Base-by-base conservation (phyloP, 306 rosid genomes). In the Rosa rugosa region DNA sequence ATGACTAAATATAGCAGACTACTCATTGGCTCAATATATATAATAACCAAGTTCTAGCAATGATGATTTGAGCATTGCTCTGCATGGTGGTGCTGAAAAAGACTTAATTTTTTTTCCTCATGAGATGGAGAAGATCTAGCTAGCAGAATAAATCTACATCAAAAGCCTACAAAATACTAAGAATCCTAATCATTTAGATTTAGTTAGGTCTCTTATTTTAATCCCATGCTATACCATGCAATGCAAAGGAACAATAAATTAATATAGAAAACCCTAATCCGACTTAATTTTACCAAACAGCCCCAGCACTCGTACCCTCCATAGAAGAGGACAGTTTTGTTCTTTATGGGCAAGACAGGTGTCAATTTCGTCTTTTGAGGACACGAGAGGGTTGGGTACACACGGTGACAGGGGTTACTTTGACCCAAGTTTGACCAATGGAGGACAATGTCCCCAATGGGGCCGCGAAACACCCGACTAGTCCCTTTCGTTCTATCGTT, bases 401-500 rank as follows among this genome's bases (percentile, higher is more conserved):
- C 11, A 17, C 7, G 22, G 17, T 81, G 73, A 56, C 72, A 81
- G 38, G 9, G 68, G 75, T 18, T 71, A 44, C 73, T 77, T 84
- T 80, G 87, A 84, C 87, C 57, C 5, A 11, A 69, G 42, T 59
- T 77, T 80, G 79, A 80, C 79, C 68, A 36, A 36, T 38, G 8
- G 5, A 83, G 71, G 81, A 53, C 78, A 73, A 38, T 41, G 72
- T 54, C 72, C 79, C 51, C 18, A 14, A 44, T 40, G 76, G 67
- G 75, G 74, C 63, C 84, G 51, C 59, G 75, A 59, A 60, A 13
- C n/a, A 54, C 78, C 38, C 27, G 87, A 77, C n/a, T 11, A 1
- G 87, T 84, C 84, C 64, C 77, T 84, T 56, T 80, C 87, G 69
- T 80, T 68, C 77, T 77, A 66, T 47, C 82, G 69, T 72, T 76